Base-by-base conservation (phyloP, 1,284 basidiomycete genomes). In the Anthracocystis walkeri region DNA sequence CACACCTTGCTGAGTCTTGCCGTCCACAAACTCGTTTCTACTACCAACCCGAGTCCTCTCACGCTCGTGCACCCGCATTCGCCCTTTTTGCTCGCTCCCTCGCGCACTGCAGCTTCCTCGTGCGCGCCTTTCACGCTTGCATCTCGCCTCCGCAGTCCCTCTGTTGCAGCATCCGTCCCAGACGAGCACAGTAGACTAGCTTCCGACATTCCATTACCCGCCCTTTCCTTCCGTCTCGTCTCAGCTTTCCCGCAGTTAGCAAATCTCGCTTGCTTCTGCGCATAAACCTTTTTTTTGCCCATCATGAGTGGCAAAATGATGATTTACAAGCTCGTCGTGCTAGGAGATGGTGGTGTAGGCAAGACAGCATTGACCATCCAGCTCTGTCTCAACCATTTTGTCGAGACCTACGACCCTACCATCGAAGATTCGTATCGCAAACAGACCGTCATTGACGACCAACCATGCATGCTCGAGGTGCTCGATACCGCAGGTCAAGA, bases 331-430 rank as follows among this genome's bases (percentile, higher is more conserved):
- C 90, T 97, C 82, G 94, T 95, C 76, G 94, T 97, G 77, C 89
- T 97, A 62, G 95, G 95, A 77, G 95, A 98, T 87, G 95, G 95
- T 87, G 95, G 95, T 87, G 95, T 97, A 38, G 95, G 95, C 76
- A 98, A 97, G 89, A 97, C 95, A 63, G 95, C 95, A 23, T 87
- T 98, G 83, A 95, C 95, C 75, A 94, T 97, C 54, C 80, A 82
- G 59, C 81, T 84, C n/a, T 84, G 82, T 69, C 73, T 80, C 58
- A 80, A 80, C 55, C 78, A 80, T 51, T 80, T 80, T 40, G 78
- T 80, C 54, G 77, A 85, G 69, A 82, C 84, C 20, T 78, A 81
- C 75, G 80, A 86, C 38, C 85, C 85, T 3, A 86, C 85, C 8
- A 85, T 86, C 67, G 86, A 86, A 67, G 86, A 86, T 48, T 83